Evolutionary conservation across 495 filamentous ascomycete species (phyloP).

Genomic region (Penicillium chermesinum): DNA sequence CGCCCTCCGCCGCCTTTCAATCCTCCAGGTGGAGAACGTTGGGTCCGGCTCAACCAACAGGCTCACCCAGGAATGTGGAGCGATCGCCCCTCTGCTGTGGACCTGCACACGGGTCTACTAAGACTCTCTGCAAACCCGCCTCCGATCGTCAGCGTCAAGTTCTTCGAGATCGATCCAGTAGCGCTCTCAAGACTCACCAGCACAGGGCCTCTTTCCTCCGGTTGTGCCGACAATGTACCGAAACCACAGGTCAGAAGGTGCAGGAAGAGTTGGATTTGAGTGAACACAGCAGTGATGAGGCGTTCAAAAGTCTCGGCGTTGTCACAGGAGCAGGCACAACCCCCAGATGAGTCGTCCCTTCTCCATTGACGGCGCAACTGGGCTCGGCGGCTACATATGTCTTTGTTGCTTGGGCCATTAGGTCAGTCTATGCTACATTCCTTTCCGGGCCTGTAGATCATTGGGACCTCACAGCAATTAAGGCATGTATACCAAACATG

Average conservation of each 20-base stretch:
- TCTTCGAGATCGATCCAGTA: no score
- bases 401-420: no score
- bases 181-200: no score
- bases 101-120: no score
- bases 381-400: not conserved
- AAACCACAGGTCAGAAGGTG: not conserved
- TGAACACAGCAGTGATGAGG: conserved; percentile 1
- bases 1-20: conserved; percentile 24
- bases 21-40: conserved; percentile 23
- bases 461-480: not conserved
- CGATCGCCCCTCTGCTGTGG: conserved; percentile 16
- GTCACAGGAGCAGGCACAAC: not conserved
- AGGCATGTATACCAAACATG: not conserved
- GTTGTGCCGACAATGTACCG: no score
- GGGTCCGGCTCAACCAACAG: conserved; percentile 16
- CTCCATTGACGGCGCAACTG: not conserved
- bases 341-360: not conserved
- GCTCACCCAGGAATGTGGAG: conserved; percentile 21
- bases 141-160: conserved; percentile 2
- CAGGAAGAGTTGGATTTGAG: not conserved
- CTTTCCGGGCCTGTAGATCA: not conserved
- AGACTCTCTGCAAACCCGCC: conserved; percentile 7
- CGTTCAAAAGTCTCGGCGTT: not conserved
- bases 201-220: no score
- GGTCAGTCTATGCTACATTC: not conserved